Percentiles rank a stretch among this genome's conserved stretches.
Evolutionary conservation across 331 rosid genomes (phyloP).

Genomic region (Rhamnella rubrinervis): DNA sequence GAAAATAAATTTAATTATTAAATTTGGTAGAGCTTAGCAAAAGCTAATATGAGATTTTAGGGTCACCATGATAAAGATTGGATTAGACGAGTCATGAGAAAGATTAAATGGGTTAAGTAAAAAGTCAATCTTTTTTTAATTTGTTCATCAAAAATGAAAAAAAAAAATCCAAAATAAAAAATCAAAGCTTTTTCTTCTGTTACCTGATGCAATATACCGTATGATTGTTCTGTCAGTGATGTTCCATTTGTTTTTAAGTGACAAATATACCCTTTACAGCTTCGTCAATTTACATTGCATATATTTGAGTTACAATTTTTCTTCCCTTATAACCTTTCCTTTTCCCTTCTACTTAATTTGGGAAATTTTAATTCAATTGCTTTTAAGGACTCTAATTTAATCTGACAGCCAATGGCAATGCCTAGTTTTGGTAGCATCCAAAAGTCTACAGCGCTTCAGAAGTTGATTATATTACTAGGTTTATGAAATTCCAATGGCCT

Average conservation of each 20-base stretch:
- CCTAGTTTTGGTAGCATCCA: no score
- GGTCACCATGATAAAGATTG: neutral
- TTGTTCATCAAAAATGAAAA: neutral
- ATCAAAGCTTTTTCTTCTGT: neutral
- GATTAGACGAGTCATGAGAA: no score
- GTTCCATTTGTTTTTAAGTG: neutral
- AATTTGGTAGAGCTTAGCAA: neutral
- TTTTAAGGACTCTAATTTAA: no score
- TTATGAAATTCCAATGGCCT: neutral
- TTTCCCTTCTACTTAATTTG: neutral
- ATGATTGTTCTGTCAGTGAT: neutral
- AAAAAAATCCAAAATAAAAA: neutral
- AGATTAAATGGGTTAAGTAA: neutral
- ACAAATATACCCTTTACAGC: neutral
- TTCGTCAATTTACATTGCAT: neutral
- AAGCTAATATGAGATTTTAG: conserved; percentile 12
- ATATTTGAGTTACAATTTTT: neutral
- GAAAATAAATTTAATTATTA: conserved; percentile 16
- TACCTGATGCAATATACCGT: neutral
- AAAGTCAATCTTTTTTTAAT: neutral
- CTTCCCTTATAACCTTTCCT: neutral
- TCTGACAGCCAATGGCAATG: no score
- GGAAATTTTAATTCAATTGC: neutral
- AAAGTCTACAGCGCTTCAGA: no score
- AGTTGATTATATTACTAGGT: no score